phyloP scores from a whole-genome alignment of 139 green algal species.

The Micromonas commoda region DNA sequence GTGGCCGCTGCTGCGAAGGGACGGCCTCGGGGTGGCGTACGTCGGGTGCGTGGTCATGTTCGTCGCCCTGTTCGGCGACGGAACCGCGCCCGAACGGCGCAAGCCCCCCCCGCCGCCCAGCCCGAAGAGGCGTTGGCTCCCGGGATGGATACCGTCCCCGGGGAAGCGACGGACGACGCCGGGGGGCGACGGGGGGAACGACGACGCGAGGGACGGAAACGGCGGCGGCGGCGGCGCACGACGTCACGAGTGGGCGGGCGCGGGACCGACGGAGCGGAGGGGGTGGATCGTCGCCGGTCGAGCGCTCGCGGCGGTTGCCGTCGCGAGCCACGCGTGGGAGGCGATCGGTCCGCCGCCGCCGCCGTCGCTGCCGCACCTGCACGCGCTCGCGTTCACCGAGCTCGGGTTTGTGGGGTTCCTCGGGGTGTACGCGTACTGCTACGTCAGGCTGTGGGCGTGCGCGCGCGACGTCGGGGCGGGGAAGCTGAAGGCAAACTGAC shows the following conservation, averaged over 20 bases:
- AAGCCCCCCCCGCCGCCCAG: too few species aligned
- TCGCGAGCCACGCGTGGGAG: slow-evolving; percentile 36
- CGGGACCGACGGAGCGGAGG: background rate
- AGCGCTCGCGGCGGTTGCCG: slow-evolving; percentile 36
- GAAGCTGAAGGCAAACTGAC: too few species aligned
- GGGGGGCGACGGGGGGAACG: too few species aligned
- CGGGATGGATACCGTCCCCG: too few species aligned
- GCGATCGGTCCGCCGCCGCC: slow-evolving; percentile 39
- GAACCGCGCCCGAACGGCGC: too few species aligned
- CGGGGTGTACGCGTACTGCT: background rate
- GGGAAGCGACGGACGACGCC: too few species aligned
- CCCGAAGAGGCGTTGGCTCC: too few species aligned
- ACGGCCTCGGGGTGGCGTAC: slow-evolving; percentile 69
- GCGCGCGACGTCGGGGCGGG: too few species aligned
- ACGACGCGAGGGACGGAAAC: too few species aligned
- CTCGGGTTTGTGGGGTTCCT: slow-evolving; percentile 47
- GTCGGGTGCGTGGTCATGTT: slow-evolving; percentile 38
- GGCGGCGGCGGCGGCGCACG: too few species aligned
- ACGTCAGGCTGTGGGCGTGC: background rate
- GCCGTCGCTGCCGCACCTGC: slow-evolving; percentile 45
- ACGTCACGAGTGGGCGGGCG: too few species aligned
- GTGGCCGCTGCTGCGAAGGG: slow-evolving; percentile 78
- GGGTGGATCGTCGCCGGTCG: background rate
- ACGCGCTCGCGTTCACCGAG: slow-evolving; percentile 50
- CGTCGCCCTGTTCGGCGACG: too few species aligned